phyloP scores from a whole-genome alignment of 305 asterid species.

The Coffea humblotiana region DNA sequence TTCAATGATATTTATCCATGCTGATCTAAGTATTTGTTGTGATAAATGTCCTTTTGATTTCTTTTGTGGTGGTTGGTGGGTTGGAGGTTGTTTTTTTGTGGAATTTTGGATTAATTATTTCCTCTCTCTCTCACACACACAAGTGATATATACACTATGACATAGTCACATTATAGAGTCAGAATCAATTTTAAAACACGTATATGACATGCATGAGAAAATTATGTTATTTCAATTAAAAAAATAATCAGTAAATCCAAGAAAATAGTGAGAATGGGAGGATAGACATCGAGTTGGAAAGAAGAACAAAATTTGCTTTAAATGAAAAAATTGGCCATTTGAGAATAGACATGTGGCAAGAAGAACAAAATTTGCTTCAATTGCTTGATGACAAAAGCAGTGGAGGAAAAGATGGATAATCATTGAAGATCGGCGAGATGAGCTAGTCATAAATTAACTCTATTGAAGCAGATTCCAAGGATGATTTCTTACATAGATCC shows the following conservation, averaged over 20 bases:
- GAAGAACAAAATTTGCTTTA: not conserved
- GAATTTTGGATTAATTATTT: not conserved
- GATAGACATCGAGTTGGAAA: not conserved
- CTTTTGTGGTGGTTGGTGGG: not conserved
- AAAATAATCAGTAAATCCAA: not conserved
- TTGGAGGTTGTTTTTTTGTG: not conserved
- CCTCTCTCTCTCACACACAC: too few relatives aligned
- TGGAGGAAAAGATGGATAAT: not conserved
- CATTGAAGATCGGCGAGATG: not conserved
- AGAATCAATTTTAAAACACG: not conserved
- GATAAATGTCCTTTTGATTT: not conserved
- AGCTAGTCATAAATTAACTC: not conserved
- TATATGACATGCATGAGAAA: conserved; percentile 4
- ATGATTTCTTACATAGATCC: not conserved
- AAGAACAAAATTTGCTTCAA: not conserved
- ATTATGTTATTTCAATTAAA: not conserved
- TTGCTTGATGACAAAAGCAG: not conserved
- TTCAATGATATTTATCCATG: not conserved
- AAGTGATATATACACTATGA: not conserved
- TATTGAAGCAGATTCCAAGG: not conserved
- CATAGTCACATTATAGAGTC: not conserved
- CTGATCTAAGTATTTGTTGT: not conserved
- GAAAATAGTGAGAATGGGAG: not conserved
- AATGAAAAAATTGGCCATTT: too few relatives aligned
- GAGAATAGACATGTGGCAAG: not conserved